Conservation (phyloP, 495 filamentous ascomycete genomes). For the Penicillium cinerascens region DNA sequence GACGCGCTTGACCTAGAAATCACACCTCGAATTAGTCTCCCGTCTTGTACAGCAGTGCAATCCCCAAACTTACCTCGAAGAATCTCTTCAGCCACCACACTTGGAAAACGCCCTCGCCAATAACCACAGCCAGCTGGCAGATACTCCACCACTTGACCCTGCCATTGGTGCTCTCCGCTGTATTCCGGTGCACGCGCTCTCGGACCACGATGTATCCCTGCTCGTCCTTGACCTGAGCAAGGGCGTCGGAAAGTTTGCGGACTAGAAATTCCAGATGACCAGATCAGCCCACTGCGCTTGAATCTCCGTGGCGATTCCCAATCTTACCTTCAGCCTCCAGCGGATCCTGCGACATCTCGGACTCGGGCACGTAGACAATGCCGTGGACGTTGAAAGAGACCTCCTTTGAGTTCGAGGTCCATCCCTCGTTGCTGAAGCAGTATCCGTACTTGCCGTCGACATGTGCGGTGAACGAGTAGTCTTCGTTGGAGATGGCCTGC, state of each 20-base stretch:
- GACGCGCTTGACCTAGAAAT: constrained; percentile 41
- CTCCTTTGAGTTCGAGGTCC: constrained; percentile 87
- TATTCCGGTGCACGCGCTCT: constrained; percentile 95
- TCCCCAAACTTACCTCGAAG: constrained; percentile 74
- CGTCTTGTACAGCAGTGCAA: neutral
- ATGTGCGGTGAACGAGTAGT: constrained; percentile 85
- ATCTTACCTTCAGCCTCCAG: constrained; percentile 78
- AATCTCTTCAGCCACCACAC: constrained; percentile 99
- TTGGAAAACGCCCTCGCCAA: constrained; percentile 93
- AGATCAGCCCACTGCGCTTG: constrained; percentile 1
- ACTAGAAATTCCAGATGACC: constrained; percentile 49
- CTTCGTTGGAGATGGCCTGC: constrained; percentile 77
- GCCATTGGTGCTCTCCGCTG: constrained; percentile 95
- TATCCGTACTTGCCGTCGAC: constrained; percentile 87
- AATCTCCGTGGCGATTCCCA: neutral
- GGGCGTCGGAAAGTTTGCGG: constrained; percentile 75
- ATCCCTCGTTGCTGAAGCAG: constrained; percentile 99
- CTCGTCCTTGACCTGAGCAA: constrained; percentile 93
- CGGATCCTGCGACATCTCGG: constrained; percentile 79
- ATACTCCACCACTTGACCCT: constrained; percentile 99
- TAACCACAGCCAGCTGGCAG: constrained; percentile 85
- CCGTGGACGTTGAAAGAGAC: constrained; percentile 99
- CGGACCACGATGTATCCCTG: constrained; percentile 95
- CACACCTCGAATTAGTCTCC: constrained; percentile 2
- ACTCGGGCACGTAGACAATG: constrained; percentile 93